Evolutionary conservation across 495 filamentous ascomycete genomes (phyloP), one percentile per base, ranked within the genome.

Genomic region (Glarea lozoyensis): DNA sequence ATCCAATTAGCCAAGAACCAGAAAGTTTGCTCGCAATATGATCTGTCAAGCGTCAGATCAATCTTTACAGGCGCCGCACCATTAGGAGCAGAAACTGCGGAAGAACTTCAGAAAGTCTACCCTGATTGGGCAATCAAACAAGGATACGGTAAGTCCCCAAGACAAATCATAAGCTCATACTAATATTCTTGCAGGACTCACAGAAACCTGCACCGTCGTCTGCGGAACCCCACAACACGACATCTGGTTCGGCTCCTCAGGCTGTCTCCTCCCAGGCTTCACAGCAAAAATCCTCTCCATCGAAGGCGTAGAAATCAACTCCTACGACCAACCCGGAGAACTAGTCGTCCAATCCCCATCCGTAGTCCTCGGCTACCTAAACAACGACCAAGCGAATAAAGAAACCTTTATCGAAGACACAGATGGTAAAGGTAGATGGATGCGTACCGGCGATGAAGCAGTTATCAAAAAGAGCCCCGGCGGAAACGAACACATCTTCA

Each of bases 21-120:
- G 20, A 61, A 76, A 0, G 49, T 70, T 1, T 75, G 81, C 49
- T 66, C 74, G 19, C 78, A 86, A 45, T 89, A 82, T 54, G 81
- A 95, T 54, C 61, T 94, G 15, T 84, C 73, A 54, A 82, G 78
- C 39, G 77, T 89, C 11, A 59, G 55, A 12, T 54, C 67, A 1
- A 59, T 89, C 20, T 89, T 83, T 63, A 88, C 84, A 0, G 88
- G 88, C 9, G 88, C 88, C 0, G 88, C 88, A 5, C 88, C 88
- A 1, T 63, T 92, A 0, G 88, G 88, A 11, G 67, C 76, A 42
- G 86, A 94, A 61, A 89, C 84, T 0, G 78, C 84, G 1, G 66
- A 76, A 20, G 78, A 82, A 5, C 63, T 92, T 33, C 67, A 74
- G 25, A 69, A 70, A 31, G 49, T 76, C 2, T 87, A 81, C 46